Conservation (phyloP, 345 rosid species). For the Barbarea vulgaris region DNA sequence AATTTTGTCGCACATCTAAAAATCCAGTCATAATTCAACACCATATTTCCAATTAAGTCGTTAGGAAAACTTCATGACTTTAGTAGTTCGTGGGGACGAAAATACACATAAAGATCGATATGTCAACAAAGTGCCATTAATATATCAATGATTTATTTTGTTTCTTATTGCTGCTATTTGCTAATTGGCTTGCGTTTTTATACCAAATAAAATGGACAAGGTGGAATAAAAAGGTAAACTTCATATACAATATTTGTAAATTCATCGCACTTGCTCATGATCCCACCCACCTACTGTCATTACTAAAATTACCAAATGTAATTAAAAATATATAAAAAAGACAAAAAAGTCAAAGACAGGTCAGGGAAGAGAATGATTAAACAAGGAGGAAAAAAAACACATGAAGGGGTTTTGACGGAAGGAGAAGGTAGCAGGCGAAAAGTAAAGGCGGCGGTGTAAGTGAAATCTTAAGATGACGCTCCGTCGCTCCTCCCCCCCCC, state of each 20-base stretch:
- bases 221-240: not conserved
- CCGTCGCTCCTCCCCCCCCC: not conserved
- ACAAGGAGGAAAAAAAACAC: not conserved
- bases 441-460: conserved; percentile 34
- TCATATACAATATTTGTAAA: not conserved
- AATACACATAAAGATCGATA: not conserved
- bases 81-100: not conserved
- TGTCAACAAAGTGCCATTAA: not conserved
- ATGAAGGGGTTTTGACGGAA: not conserved
- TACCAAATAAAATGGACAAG: not conserved
- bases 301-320: not conserved
- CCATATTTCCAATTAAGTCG: not conserved
- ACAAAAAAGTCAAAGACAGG: conserved; percentile 33
- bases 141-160: not conserved
- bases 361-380: conserved; percentile 1
- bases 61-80: not conserved
- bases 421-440: not conserved
- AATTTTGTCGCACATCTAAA: not conserved
- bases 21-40: not conserved
- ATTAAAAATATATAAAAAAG: no score
- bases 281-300: conserved; percentile 31
- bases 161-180: not conserved
- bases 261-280: not conserved
- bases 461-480: conserved; percentile 10
- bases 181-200: not conserved